A percentile compares a stretch with the other conserved stretches of the same genome.
These are phyloP conservation scores for Pyracantha coccinea DNA, from an alignment of 331 rosid species.

Conservation along the genomic window DNA sequence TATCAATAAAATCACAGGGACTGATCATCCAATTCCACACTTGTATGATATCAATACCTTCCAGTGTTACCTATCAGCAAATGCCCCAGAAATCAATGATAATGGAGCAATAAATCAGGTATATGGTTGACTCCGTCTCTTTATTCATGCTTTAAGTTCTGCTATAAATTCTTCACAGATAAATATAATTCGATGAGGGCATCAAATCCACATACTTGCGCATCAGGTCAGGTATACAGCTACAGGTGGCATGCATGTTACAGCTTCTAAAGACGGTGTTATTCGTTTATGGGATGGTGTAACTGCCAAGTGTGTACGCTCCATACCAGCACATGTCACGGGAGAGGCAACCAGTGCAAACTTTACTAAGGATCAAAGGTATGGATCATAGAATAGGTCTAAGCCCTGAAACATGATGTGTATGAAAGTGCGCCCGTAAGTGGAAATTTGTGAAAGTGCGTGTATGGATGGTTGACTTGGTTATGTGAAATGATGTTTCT, in stretches of 20 bases:
- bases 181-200: background rate
- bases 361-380: conserved; percentile 77
- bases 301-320: conserved; percentile 63
- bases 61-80: conserved; percentile 73
- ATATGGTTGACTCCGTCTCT: conserved; percentile 28
- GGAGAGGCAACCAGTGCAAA: conserved; percentile 79
- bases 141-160: background rate
- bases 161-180: background rate
- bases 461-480: background rate
- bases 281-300: conserved; percentile 87
- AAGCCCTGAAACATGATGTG: background rate
- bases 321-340: conserved; percentile 75
- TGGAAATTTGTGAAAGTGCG: background rate
- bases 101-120: conserved; percentile 91
- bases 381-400: background rate
- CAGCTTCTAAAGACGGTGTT: conserved; percentile 88
- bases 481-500: background rate
- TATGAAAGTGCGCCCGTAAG: background rate
- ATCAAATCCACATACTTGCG: conserved; percentile 14
- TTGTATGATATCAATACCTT: conserved; percentile 80
- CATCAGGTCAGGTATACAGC: conserved; percentile 77
- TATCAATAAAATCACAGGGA: conserved; percentile 42
- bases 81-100: conserved; percentile 48
- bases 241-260: conserved; percentile 68
- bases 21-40: conserved; percentile 90